Evolutionary conservation across 805 yeast species (phyloP).

Genomic region (Candida ortonii): DNA sequence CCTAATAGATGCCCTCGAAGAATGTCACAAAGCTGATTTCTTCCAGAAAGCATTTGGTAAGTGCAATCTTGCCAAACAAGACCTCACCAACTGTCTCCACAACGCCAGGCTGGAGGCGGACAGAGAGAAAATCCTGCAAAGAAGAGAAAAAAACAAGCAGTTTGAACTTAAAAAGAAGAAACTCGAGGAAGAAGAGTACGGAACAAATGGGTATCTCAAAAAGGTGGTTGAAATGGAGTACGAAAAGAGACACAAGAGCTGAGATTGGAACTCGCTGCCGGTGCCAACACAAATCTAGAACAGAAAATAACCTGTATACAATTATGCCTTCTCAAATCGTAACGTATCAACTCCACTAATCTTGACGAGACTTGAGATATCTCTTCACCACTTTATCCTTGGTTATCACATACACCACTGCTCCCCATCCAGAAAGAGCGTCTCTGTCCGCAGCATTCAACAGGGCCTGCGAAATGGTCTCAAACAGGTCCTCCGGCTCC

Average conservation of each 20-base stretch:
- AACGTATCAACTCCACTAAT: conserved; percentile 41
- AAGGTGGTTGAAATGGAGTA: conserved; percentile 58
- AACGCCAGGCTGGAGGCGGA: conserved; percentile 65
- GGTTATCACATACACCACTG: conserved; percentile 85
- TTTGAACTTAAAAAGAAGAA: conserved; percentile 57
- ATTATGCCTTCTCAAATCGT: too few relatives aligned
- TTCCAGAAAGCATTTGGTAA: conserved; percentile 71
- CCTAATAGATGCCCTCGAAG: conserved; percentile 81
- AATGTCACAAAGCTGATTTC: conserved; percentile 75
- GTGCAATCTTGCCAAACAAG: conserved; percentile 82
- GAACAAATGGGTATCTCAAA: conserved; percentile 68
- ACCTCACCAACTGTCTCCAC: conserved; percentile 74
- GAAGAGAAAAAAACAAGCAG: conserved; percentile 54
- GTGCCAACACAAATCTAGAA: too few relatives aligned
- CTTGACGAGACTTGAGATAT: conserved; percentile 91
- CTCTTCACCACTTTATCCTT: conserved; percentile 89
- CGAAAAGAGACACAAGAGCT: conserved; percentile 11
- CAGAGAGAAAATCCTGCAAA: conserved; percentile 50
- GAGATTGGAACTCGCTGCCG: too few relatives aligned
- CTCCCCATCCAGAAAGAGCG: conserved; percentile 98
- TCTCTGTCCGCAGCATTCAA: conserved; percentile 96
- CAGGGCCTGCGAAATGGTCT: conserved; percentile 90
- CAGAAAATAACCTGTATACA: too few relatives aligned
- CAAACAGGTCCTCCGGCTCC: conserved; percentile 93
- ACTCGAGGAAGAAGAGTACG: conserved; percentile 74